Evolutionary conservation across 164 flowering plant genomes (phyloP).

Genomic region (Tinospora cordifolia): DNA sequence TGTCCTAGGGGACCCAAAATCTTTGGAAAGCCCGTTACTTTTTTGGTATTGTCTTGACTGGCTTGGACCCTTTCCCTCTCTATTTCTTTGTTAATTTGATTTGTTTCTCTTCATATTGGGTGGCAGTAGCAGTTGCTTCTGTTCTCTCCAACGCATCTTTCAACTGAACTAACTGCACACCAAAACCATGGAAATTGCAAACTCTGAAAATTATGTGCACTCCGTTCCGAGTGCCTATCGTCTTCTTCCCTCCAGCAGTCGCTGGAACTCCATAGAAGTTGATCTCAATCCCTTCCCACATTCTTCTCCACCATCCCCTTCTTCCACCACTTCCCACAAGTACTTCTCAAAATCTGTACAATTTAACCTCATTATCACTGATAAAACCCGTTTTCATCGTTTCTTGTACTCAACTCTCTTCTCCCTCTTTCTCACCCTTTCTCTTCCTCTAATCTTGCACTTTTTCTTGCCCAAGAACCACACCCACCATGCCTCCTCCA

Average conservation of each 20-base stretch:
- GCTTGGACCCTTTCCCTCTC: too few species aligned
- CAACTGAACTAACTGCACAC: too few species aligned
- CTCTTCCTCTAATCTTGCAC: constrained; percentile 20
- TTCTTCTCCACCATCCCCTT: constrained; percentile 13
- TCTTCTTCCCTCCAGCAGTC: constrained; percentile 41
- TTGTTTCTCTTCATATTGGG: too few species aligned
- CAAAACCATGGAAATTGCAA: not conserved
- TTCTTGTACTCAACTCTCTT: constrained; percentile 24
- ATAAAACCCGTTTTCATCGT: constrained; percentile 29
- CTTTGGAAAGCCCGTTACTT: too few species aligned
- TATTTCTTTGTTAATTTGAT: too few species aligned
- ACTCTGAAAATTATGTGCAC: constrained; percentile 25
- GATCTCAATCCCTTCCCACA: constrained; percentile 22
- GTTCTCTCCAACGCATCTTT: too few species aligned
- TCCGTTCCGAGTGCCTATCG: constrained; percentile 33
- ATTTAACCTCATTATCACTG: constrained; percentile 32
- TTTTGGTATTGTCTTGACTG: too few species aligned
- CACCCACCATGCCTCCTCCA: constrained; percentile 19
- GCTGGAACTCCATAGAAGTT: constrained; percentile 44
- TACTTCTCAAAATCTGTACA: constrained; percentile 39
- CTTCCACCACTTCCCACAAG: constrained; percentile 22
- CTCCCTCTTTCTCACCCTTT: constrained; percentile 15
- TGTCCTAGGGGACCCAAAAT: too few species aligned
- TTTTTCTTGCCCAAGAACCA: constrained; percentile 32
- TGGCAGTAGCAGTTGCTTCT: too few species aligned